A percentile compares a stretch with the other conserved stretches of the same genome.
Evolutionary conservation across 306 rosid species (phyloP).

Genomic region (Rosa chinensis): DNA sequence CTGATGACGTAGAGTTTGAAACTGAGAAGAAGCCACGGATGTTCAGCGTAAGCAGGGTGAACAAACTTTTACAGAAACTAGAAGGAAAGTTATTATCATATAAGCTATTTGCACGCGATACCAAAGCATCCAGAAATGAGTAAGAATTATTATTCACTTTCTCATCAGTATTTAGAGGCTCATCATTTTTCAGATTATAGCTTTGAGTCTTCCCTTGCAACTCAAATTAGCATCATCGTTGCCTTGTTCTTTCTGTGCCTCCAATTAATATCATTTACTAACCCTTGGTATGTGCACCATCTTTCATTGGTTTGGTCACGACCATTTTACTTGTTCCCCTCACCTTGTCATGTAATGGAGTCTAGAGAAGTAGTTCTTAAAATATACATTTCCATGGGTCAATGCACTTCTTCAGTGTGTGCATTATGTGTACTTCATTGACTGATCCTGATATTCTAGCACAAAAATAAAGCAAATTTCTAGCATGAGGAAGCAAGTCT

Average conservation of each 20-base stretch:
- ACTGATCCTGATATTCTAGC: not conserved
- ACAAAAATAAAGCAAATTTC: not conserved
- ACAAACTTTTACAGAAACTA: constrained; percentile 59
- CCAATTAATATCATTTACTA: not conserved
- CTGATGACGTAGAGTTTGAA: constrained; percentile 31
- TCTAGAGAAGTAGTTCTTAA: not conserved
- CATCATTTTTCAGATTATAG: not conserved
- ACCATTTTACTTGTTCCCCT: not conserved
- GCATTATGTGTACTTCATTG: not conserved
- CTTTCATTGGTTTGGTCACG: not conserved
- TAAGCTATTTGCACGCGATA: constrained; percentile 97
- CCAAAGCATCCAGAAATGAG: constrained; percentile 94
- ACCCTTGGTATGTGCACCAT: not conserved
- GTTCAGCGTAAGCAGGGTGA: constrained; percentile 65
- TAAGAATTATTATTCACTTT: constrained; percentile 45
- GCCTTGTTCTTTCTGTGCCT: not conserved
- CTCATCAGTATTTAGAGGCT: constrained; percentile 10
- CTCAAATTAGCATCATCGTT: not conserved
- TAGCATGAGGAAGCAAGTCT: not conserved
- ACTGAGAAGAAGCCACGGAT: constrained; percentile 44
- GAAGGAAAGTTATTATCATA: constrained; percentile 88
- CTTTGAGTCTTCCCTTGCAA: not conserved
- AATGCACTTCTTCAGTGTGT: not conserved
- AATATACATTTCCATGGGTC: not conserved
- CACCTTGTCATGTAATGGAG: not conserved